phyloP scores from a whole-genome alignment of 768 basidiomycete species.

The Imleria badia region DNA sequence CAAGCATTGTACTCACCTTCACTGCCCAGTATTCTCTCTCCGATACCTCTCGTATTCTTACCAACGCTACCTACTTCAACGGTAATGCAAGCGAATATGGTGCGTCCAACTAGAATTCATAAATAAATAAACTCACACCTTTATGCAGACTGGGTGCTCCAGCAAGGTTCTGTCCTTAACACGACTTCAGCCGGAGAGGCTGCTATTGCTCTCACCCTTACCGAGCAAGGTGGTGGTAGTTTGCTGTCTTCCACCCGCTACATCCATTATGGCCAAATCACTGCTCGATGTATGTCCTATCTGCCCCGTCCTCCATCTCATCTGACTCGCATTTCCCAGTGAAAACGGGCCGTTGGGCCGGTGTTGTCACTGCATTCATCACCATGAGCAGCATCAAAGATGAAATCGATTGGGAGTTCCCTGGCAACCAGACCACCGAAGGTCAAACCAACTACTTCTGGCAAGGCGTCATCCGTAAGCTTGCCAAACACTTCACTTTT shows the following conservation, averaged over 20 bases:
- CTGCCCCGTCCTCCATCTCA: not conserved
- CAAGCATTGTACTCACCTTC: not conserved
- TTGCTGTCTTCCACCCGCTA: conserved; percentile 78
- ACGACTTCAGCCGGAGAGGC: conserved; percentile 56
- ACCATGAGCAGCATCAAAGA: conserved; percentile 84
- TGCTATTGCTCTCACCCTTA: conserved; percentile 67
- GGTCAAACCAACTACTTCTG: conserved; percentile 84
- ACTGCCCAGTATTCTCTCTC: conserved; percentile 54
- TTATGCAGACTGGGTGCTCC: conserved; percentile 63
- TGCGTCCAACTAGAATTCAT: conserved; percentile 20
- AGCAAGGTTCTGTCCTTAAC: conserved; percentile 66
- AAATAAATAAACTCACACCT: not conserved
- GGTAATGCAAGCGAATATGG: conserved; percentile 75
- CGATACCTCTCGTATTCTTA: conserved; percentile 64
- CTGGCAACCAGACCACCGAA: conserved; percentile 56
- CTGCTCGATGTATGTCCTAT: conserved; percentile 48
- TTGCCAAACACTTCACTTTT: not conserved
- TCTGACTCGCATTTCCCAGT: conserved; percentile 39
- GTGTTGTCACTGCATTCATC: conserved; percentile 83
- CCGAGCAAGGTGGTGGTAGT: conserved; percentile 71
- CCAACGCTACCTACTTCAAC: conserved; percentile 64
- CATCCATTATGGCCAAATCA: conserved; percentile 78
- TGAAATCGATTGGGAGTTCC: conserved; percentile 88
- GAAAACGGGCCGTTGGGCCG: conserved; percentile 77
- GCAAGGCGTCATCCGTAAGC: conserved; percentile 68